phyloP scores from a whole-genome alignment of 108 stramenopile genomes.

The Skeletonema costatum region DNA sequence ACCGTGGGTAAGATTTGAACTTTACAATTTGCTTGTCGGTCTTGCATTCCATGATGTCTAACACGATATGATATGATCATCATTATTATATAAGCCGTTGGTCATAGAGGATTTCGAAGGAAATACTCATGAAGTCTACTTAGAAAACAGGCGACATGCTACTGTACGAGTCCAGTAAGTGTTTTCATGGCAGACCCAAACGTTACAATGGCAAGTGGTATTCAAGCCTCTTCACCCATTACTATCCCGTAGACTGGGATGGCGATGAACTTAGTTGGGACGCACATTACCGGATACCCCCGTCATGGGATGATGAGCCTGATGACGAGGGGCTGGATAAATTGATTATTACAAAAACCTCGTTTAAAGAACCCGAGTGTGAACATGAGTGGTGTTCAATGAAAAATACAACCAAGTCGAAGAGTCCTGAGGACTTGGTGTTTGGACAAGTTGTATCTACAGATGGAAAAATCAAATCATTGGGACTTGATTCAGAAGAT shows the following conservation, averaged over 20 bases:
- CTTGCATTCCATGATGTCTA: not conserved
- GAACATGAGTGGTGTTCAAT: constrained; percentile 71
- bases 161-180: constrained; percentile 86
- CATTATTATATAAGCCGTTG: constrained; percentile 13
- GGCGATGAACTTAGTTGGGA: constrained; percentile 45
- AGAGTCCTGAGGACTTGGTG: constrained; percentile 81
- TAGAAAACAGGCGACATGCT: constrained; percentile 70
- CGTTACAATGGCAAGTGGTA: constrained; percentile 78
- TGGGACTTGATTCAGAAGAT: not conserved
- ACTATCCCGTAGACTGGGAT: constrained; percentile 66
- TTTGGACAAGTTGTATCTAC: constrained; percentile 49
- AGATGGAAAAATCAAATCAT: not conserved
- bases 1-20: constrained; percentile 35
- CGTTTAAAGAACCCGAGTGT: constrained; percentile 71
- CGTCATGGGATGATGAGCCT: constrained; percentile 47
- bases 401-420: constrained; percentile 50
- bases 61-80: not conserved
- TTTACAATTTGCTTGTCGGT: not conserved
- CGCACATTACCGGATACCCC: constrained; percentile 70
- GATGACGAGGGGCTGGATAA: constrained; percentile 29
- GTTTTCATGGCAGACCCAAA: constrained; percentile 82
- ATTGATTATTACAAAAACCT: constrained; percentile 62
- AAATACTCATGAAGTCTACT: constrained; percentile 34
- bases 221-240: constrained; percentile 74
- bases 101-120: constrained; percentile 70